Percentiles rank a stretch among this genome's conserved stretches.
phyloP scores from a whole-genome alignment of 2,329 filamentous ascomycete species.

The Aspergillus cejpii region DNA sequence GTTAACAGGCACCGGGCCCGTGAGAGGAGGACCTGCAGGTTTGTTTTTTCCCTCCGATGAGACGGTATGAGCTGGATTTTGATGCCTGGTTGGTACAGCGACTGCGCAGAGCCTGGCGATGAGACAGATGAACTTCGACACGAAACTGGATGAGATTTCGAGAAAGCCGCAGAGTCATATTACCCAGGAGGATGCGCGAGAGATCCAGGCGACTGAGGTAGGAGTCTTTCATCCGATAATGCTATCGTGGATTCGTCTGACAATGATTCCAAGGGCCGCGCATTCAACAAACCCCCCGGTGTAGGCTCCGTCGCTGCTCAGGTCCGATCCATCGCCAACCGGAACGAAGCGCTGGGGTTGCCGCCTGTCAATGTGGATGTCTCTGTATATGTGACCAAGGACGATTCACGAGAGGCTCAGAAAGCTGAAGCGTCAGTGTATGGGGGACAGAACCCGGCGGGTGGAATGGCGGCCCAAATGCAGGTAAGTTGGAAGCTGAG shows the following conservation, averaged over 20 bases:
- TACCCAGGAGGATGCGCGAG: constrained; percentile 28
- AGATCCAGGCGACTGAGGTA: constrained; percentile 30
- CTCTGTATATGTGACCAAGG: constrained; percentile 28
- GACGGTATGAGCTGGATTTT: too few species aligned
- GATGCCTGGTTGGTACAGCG: too few species aligned
- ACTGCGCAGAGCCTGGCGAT: constrained; percentile 31
- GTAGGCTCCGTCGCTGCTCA: constrained; percentile 28
- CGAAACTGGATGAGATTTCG: constrained; percentile 26
- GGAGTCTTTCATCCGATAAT: not conserved
- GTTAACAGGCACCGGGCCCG: constrained; percentile 26
- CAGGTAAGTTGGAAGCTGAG: constrained; percentile 22
- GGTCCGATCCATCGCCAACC: constrained; percentile 30
- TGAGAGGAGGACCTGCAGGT: constrained; percentile 31
- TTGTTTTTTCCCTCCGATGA: too few species aligned
- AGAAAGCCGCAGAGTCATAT: constrained; percentile 30
- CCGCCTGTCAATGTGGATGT: constrained; percentile 18
- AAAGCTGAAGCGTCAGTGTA: constrained; percentile 22
- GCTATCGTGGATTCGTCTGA: too few species aligned
- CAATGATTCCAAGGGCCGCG: too few species aligned
- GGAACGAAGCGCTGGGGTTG: constrained; percentile 27
- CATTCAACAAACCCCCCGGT: constrained; percentile 29
- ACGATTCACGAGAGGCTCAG: constrained; percentile 30
- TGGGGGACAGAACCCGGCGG: constrained; percentile 27
- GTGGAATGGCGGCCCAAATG: constrained; percentile 31
- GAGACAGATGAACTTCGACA: constrained; percentile 32